Evolutionary conservation across 352 stramenopile genomes (phyloP), one percentile per base, ranked within the genome.

Genomic region (Phytopythium litorale): DNA sequence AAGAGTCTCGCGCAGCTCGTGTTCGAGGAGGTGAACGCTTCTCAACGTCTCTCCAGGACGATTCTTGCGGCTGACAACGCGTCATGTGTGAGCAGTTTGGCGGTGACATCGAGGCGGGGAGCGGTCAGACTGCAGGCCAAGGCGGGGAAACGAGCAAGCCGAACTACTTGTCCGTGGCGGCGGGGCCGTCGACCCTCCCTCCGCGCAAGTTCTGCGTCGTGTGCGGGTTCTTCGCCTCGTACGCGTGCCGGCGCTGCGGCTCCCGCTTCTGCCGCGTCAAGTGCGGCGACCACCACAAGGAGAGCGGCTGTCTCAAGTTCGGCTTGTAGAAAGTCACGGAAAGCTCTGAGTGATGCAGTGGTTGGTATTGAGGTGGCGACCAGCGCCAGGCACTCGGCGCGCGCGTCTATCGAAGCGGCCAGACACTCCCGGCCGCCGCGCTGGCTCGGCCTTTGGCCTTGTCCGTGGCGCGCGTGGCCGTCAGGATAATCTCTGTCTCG

Each of bases 221-320:
- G 30, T 97, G 89, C 61, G 89, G 88, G 0, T 91, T 85, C 58
- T 90, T 93, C 62, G 85, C 83, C 5, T 55, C 67, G 38, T 97
- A 97, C 58, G 66, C 85, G 59, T 97, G 89, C 64, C 72, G 71
- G 25, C 78, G 88, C 40, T 94, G 86, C 56, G 86, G 86, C 60
- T 90, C 83, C 37, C 71, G 81, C 35, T 97, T 84, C 67, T 97
- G 89, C 60, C 80, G 84, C 68, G 71, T 91, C 52, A 73, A 79
- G 50, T 97, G 89, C 73, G 83, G 77, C 35, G 86, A 96, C 55
- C 82, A 93, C 37, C 88, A 97, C 64, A 94, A 96, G 65, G 88
- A 97, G 64, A 96, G 82, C 54, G 78, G 89, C 25, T 97, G 89
- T 60, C 76, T 97, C 55, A 97, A 97, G 71, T 97, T 97, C 55